These are phyloP conservation scores for Trypanosoma boissoni DNA, from an alignment of 208 protist genomes.

Conservation along the genomic window DNA sequence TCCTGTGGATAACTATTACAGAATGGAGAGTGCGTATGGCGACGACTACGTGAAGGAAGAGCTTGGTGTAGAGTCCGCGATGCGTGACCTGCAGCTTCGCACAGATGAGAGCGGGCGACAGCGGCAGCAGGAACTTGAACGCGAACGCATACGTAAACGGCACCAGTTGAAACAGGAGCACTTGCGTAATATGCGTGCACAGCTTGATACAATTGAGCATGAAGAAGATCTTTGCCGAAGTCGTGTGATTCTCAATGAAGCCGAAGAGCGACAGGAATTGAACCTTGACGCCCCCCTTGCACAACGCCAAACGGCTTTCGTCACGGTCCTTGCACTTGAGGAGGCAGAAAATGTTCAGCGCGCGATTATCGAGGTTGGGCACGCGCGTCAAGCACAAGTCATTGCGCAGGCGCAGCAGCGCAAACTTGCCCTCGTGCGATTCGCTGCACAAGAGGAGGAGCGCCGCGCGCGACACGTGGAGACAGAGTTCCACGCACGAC, in stretches of 20 bases:
- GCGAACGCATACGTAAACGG: slow-evolving; percentile 26
- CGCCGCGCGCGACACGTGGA: slow-evolving; percentile 40
- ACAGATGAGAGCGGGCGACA: slow-evolving; percentile 30
- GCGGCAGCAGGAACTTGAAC: slow-evolving; percentile 22
- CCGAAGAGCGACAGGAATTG: slow-evolving; percentile 34
- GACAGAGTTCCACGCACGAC: slow-evolving; percentile 37
- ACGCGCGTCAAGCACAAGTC: slow-evolving; percentile 56
- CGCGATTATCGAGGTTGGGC: slow-evolving; percentile 57
- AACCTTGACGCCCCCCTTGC: slow-evolving; percentile 3
- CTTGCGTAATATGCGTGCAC: slow-evolving; percentile 31
- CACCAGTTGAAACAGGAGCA: slow-evolving; percentile 30
- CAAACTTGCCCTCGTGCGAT: slow-evolving; percentile 30
- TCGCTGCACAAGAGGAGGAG: slow-evolving; percentile 39
- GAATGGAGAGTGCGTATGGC: slow-evolving; percentile 6
- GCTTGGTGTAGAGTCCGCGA: neutral
- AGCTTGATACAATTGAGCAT: slow-evolving; percentile 38
- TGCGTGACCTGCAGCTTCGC: slow-evolving; percentile 18
- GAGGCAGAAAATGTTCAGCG: slow-evolving; percentile 57
- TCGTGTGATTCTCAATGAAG: slow-evolving; percentile 43
- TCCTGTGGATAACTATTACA: slow-evolving; percentile 25
- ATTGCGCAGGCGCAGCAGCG: slow-evolving; percentile 50
- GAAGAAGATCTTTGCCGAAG: slow-evolving; percentile 52
- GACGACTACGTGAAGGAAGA: slow-evolving; percentile 11
- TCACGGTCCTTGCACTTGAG: slow-evolving; percentile 29
- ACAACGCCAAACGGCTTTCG: slow-evolving; percentile 7